Evolutionary conservation across 2,329 filamentous ascomycete species (phyloP).

Genomic region (Hypoxylon sp.): DNA sequence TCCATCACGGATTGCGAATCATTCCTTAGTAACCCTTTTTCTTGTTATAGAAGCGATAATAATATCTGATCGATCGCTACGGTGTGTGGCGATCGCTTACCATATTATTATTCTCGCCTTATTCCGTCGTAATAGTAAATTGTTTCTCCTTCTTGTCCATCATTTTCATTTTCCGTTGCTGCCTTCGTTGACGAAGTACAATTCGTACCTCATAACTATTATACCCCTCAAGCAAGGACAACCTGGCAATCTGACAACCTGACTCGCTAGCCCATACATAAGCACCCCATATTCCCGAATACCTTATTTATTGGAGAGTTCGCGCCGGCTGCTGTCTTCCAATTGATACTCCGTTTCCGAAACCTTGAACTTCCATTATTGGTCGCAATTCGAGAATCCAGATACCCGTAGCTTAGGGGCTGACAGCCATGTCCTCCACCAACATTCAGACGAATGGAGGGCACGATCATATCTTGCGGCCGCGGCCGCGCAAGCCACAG

Average conservation of each 20-base stretch:
- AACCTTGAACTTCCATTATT: constrained; percentile 16
- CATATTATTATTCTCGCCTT: constrained; percentile 8
- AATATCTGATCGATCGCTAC: constrained; percentile 6
- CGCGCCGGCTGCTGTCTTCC: constrained; percentile 25
- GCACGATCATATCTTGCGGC: constrained; percentile 63
- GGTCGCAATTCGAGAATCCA: constrained; percentile 7
- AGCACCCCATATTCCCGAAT: constrained; percentile 17
- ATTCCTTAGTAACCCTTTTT: constrained; percentile 18
- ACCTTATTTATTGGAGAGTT: constrained; percentile 25
- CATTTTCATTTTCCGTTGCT: constrained; percentile 7
- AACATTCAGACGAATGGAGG: constrained; percentile 49
- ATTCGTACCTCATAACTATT: constrained; percentile 14
- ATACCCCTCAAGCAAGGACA: constrained; percentile 3
- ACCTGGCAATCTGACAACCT: background rate
- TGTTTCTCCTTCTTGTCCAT: constrained; percentile 1
- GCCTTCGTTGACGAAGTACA: constrained; percentile 40
- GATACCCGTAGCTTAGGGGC: background rate
- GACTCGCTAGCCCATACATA: constrained; percentile 27
- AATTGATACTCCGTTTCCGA: constrained; percentile 17
- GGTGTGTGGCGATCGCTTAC: background rate
- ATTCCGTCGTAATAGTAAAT: constrained; percentile 10
- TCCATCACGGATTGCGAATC: constrained; percentile 25
- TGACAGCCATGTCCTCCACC: constrained; percentile 48
- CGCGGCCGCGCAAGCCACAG: constrained; percentile 65
- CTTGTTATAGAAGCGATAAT: constrained; percentile 12